A percentile compares a stretch with the other conserved stretches of the same genome.
Conservation (phyloP, 2,329 filamentous ascomycete species). For the Fusarium bactridioides region DNA sequence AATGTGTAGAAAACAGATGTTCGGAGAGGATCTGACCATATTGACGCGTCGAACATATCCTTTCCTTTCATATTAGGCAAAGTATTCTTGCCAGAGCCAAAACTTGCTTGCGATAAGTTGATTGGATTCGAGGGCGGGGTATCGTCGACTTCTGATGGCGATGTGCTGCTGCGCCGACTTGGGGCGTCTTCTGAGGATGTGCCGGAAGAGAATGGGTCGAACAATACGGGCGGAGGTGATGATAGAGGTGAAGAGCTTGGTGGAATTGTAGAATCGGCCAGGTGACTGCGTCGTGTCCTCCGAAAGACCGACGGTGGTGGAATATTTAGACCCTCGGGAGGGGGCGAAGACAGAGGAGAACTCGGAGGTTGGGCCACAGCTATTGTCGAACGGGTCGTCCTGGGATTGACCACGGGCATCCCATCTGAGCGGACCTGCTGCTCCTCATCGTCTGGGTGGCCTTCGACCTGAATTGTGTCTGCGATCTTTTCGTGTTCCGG, state of each 20-base stretch:
- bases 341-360: slow-evolving; percentile 52
- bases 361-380: slow-evolving; percentile 37
- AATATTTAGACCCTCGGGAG: slow-evolving; percentile 43
- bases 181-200: slow-evolving; percentile 50
- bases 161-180: slow-evolving; percentile 48
- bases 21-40: slow-evolving; percentile 72
- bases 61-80: slow-evolving; percentile 73
- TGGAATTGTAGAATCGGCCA: slow-evolving; percentile 35
- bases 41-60: slow-evolving; percentile 74
- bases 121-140: slow-evolving; percentile 52
- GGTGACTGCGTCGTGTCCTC: slow-evolving; percentile 31
- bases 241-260: slow-evolving; percentile 64
- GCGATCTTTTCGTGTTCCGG: slow-evolving; percentile 22
- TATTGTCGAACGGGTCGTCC: slow-evolving; percentile 32
- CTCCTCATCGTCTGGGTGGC: slow-evolving; percentile 24
- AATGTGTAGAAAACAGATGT: slow-evolving; percentile 79
- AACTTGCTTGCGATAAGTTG: slow-evolving; percentile 48
- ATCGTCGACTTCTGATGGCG: slow-evolving; percentile 56
- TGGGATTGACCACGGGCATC: slow-evolving; percentile 24
- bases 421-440: neutral
- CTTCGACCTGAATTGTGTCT: slow-evolving; percentile 30
- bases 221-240: slow-evolving; percentile 61
- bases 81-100: slow-evolving; percentile 44
- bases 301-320: slow-evolving; percentile 40
- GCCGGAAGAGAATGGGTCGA: slow-evolving; percentile 57